Conservation (phyloP, 352 stramenopile genomes). For the Globisporangium perplexum region DNA sequence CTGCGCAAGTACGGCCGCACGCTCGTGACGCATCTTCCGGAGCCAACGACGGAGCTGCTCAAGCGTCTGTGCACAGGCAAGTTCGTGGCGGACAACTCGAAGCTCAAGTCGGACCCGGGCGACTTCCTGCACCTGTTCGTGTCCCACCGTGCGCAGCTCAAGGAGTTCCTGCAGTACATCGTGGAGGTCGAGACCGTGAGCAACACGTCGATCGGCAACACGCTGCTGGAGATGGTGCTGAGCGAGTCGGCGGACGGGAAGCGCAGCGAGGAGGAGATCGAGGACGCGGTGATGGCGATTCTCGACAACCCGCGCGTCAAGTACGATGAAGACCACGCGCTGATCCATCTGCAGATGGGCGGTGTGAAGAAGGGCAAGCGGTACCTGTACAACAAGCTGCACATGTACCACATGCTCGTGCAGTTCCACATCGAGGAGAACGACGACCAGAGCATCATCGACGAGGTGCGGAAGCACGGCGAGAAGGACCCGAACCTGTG, state of each 20-base stretch:
- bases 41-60: slow-evolving; percentile 85
- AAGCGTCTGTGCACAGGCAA: slow-evolving; percentile 88
- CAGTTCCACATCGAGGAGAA: slow-evolving; percentile 93
- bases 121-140: slow-evolving; percentile 93
- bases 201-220: slow-evolving; percentile 88
- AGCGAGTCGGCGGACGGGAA: slow-evolving; percentile 51
- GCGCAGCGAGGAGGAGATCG: slow-evolving; percentile 51
- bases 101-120: slow-evolving; percentile 69
- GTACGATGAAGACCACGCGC: slow-evolving; percentile 91
- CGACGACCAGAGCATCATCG: slow-evolving; percentile 85
- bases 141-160: slow-evolving; percentile 84
- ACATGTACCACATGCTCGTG: slow-evolving; percentile 93
- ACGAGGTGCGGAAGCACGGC: slow-evolving; percentile 86
- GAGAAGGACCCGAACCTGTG: slow-evolving; percentile 89
- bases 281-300: slow-evolving; percentile 81
- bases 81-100: slow-evolving; percentile 48
- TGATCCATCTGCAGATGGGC: slow-evolving; percentile 92
- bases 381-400: slow-evolving; percentile 92
- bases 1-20: slow-evolving; percentile 87
- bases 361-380: slow-evolving; percentile 90
- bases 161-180: slow-evolving; percentile 88
- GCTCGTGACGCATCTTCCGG: slow-evolving; percentile 83
- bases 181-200: slow-evolving; percentile 84
- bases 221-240: slow-evolving; percentile 85
- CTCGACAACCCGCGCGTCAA: slow-evolving; percentile 87